phyloP scores from a whole-genome alignment of 331 rosid species.

The Quercus tomentella region DNA sequence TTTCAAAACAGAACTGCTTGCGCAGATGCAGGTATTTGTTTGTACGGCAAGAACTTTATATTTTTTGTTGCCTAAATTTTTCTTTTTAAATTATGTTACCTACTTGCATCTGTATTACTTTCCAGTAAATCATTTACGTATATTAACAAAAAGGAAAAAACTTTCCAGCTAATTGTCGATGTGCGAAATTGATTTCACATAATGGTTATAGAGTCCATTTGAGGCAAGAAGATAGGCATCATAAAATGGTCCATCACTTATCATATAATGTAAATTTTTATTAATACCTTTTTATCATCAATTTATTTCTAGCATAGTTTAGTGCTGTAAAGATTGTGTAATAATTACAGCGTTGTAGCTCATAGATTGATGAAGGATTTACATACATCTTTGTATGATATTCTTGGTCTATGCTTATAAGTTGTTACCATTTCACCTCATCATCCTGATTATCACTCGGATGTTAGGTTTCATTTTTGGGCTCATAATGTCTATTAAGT shows the following conservation, averaged over 20 bases:
- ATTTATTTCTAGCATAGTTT: neutral
- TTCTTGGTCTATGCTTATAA: neutral
- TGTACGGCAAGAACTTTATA: constrained; percentile 11
- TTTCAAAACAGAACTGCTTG: constrained; percentile 91
- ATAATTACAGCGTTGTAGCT: neutral
- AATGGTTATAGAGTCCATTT: neutral
- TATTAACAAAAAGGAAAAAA: too few relatives aligned
- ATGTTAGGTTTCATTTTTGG: neutral
- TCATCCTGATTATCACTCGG: neutral
- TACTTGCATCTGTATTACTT: neutral
- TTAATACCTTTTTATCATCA: neutral
- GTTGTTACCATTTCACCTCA: neutral
- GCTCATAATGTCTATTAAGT: neutral
- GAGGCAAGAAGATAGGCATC: neutral
- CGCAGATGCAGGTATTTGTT: constrained; percentile 94
- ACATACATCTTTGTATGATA: neutral
- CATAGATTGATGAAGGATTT: neutral
- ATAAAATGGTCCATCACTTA: neutral
- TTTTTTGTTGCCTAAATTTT: neutral
- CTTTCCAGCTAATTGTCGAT: neutral
- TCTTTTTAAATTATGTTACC: neutral
- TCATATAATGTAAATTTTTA: neutral
- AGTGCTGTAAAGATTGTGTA: neutral
- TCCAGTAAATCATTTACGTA: neutral
- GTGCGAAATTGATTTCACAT: neutral